phyloP scores from a whole-genome alignment of 106 monocot genomes.

The Dendrobium huoshanense region DNA sequence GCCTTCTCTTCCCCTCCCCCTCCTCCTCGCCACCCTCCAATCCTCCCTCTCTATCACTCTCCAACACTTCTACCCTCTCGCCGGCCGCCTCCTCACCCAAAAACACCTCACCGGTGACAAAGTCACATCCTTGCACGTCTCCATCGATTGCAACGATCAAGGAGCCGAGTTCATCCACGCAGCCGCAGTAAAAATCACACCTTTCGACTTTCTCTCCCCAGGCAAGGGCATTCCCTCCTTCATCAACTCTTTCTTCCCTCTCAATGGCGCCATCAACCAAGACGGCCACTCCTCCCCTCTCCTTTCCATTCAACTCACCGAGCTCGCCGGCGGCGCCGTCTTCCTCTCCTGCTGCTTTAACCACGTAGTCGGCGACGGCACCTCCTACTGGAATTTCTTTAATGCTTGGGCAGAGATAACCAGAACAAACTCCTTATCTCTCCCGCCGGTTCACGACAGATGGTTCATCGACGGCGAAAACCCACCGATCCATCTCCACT shows the following conservation, averaged over 20 bases:
- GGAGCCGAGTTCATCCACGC: constrained; percentile 62
- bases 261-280: constrained; percentile 32
- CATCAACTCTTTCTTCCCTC: constrained; percentile 41
- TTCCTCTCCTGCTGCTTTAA: constrained; percentile 66
- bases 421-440: constrained; percentile 8
- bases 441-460: constrained; percentile 34
- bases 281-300: constrained; percentile 54
- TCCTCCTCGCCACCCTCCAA: constrained; percentile 32
- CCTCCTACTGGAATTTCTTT: constrained; percentile 70
- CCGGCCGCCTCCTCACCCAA: constrained; percentile 52
- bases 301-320: constrained; percentile 59
- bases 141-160: constrained; percentile 48
- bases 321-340: constrained; percentile 51
- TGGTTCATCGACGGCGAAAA: constrained; percentile 46
- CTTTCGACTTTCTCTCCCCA: constrained; percentile 37
- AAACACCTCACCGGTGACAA: constrained; percentile 4
- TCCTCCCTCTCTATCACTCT: constrained; percentile 44
- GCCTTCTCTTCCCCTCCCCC: neutral
- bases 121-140: constrained; percentile 17
- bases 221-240: constrained; percentile 24
- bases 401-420: constrained; percentile 61
- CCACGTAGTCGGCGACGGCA: constrained; percentile 59
- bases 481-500: constrained; percentile 50
- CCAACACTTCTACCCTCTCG: constrained; percentile 60
- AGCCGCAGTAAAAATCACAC: constrained; percentile 19